These are phyloP conservation scores for Auricularia cornea DNA, from an alignment of 768 basidiomycete genomes.

Conservation along the genomic window DNA sequence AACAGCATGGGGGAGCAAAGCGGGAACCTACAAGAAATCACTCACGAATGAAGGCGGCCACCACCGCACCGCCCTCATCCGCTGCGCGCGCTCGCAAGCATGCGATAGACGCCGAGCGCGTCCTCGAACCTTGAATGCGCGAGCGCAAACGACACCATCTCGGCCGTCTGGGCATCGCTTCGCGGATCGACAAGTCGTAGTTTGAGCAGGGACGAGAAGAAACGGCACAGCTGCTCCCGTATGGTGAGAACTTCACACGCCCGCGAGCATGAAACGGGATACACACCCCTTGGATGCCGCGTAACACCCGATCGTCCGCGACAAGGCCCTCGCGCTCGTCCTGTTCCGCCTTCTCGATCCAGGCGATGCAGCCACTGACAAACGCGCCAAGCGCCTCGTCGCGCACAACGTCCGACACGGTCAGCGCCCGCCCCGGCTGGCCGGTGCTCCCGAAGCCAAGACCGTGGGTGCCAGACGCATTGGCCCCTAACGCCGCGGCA, in stretches of 20 bases:
- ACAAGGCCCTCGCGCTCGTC: conserved; percentile 61
- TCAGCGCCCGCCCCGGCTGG: conserved; percentile 12
- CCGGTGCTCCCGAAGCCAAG: no score
- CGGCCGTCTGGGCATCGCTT: conserved; percentile 61
- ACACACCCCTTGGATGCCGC: conserved; percentile 59
- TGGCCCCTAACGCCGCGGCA: no score
- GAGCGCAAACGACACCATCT: conserved; percentile 72
- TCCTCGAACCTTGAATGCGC: conserved; percentile 68
- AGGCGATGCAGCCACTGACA: conserved; percentile 58
- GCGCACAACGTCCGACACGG: conserved; percentile 56
- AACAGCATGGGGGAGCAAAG: no score
- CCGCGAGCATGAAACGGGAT: no score
- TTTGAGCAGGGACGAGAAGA: conserved; percentile 65
- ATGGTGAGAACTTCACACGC: conserved; percentile 16
- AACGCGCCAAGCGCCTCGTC: conserved; percentile 62
- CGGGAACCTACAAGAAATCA: no score
- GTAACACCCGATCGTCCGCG: conserved; percentile 65
- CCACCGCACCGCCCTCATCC: no score
- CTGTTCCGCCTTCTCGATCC: conserved; percentile 61
- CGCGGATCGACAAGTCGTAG: conserved; percentile 51
- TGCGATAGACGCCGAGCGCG: conserved; percentile 63
- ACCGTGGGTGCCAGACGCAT: no score
- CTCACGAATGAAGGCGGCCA: no score
- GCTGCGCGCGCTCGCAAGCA: conserved; percentile 32
- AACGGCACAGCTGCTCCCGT: conserved; percentile 56